A percentile compares a stretch with the other conserved stretches of the same genome.
These are phyloP conservation scores for Rhizopogon salebrosus DNA, from an alignment of 768 basidiomycete genomes.

Conservation along the genomic window DNA sequence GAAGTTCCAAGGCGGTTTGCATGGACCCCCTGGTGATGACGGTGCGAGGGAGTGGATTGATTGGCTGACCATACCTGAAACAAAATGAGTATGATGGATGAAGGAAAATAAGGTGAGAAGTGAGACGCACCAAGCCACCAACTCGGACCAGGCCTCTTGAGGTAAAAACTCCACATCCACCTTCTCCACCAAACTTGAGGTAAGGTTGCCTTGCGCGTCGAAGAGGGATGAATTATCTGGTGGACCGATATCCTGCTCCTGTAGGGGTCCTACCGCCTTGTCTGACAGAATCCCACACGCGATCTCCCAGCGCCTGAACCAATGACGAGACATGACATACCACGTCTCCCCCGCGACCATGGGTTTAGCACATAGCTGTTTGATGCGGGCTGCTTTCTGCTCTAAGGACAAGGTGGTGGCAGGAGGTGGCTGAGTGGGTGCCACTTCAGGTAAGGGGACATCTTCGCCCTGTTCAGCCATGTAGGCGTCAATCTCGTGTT, in stretches of 20 bases:
- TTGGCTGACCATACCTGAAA: slow-evolving; percentile 66
- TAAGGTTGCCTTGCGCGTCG: slow-evolving; percentile 43
- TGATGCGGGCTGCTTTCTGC: slow-evolving; percentile 48
- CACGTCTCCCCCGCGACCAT: slow-evolving; percentile 70
- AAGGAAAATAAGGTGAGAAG: not conserved
- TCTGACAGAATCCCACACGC: slow-evolving; percentile 65
- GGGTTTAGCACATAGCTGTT: slow-evolving; percentile 36
- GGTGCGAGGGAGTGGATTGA: slow-evolving; percentile 53
- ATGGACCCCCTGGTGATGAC: slow-evolving; percentile 59
- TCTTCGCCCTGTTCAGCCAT: slow-evolving; percentile 56
- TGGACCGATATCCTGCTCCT: slow-evolving; percentile 62
- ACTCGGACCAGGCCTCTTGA: slow-evolving; percentile 59
- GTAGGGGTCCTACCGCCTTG: slow-evolving; percentile 54
- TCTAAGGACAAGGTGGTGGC: slow-evolving; percentile 16
- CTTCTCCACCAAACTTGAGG: slow-evolving; percentile 48
- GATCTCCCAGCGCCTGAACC: slow-evolving; percentile 74
- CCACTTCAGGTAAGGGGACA: slow-evolving; percentile 8
- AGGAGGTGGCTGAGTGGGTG: slow-evolving; percentile 21
- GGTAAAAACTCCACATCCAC: slow-evolving; percentile 76
- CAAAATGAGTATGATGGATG: not conserved
- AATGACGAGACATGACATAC: slow-evolving; percentile 67
- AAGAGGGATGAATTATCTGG: slow-evolving; percentile 71
- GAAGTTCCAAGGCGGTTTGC: slow-evolving; percentile 60
- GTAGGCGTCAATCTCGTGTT: slow-evolving; percentile 61
- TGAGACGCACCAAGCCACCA: slow-evolving; percentile 50